Evolutionary conservation across 208 protist genomes (phyloP).

Genomic region (Naegleria fowleri): DNA sequence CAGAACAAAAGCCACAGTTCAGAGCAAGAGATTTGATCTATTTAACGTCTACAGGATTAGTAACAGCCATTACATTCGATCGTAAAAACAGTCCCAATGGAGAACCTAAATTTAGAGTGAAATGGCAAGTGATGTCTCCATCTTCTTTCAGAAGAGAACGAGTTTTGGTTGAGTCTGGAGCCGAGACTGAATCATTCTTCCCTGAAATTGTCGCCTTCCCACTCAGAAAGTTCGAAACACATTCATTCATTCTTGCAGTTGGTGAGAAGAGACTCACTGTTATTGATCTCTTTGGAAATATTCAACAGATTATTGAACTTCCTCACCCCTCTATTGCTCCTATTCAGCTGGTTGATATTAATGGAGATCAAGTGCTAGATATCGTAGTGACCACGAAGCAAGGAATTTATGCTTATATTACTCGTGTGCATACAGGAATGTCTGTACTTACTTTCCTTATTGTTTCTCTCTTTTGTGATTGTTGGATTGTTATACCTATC

Average conservation of each 20-base stretch:
- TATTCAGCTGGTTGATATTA: conserved; percentile 68
- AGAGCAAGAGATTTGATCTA: background rate
- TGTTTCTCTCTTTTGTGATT: background rate
- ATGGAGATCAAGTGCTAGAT: conserved; percentile 73
- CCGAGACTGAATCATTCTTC: background rate
- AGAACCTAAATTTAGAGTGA: background rate
- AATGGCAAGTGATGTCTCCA: background rate
- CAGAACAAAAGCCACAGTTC: background rate
- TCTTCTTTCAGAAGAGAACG: background rate
- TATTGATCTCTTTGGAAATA: conserved; percentile 57
- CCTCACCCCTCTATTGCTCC: conserved; percentile 57
- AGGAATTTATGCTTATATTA: conserved; percentile 63
- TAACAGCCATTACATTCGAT: background rate
- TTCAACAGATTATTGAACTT: conserved; percentile 57
- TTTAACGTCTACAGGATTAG: background rate
- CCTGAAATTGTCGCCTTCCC: background rate
- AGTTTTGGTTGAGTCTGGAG: background rate
- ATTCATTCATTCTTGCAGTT: conserved; percentile 71
- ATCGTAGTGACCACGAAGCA: conserved; percentile 62
- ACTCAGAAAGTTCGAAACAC: conserved; percentile 49
- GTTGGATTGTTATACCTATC: conserved; percentile 11
- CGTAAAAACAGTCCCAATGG: background rate
- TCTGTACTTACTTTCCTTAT: background rate
- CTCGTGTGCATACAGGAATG: conserved; percentile 47
- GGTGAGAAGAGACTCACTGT: conserved; percentile 58